These are phyloP conservation scores for Basidiobolus meristosporus DNA, from an alignment of 371 early-diverging fungal species.

Conservation along the genomic window DNA sequence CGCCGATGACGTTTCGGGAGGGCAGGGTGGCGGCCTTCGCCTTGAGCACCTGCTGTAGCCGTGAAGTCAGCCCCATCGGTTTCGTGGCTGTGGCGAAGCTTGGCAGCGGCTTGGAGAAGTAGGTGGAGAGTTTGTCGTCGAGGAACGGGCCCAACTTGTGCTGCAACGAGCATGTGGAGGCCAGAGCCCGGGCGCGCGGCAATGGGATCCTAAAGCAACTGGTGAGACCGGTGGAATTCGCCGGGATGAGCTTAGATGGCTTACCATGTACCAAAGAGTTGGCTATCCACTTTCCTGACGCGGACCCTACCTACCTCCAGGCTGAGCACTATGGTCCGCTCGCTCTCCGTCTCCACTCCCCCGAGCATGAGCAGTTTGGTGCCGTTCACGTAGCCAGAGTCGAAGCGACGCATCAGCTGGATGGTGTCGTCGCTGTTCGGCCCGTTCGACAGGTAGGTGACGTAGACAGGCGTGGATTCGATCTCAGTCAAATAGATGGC, in stretches of 20 bases:
- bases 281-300: constrained; percentile 43
- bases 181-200: constrained; percentile 63
- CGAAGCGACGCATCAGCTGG: constrained; percentile 52
- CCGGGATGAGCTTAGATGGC: too few relatives aligned
- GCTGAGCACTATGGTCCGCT: constrained; percentile 68
- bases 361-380: constrained; percentile 68
- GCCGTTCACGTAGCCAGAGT: constrained; percentile 70
- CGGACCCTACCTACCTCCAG: constrained; percentile 68
- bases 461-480: constrained; percentile 50
- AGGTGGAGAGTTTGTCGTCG: constrained; percentile 43
- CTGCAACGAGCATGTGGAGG: constrained; percentile 64
- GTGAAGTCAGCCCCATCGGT: too few relatives aligned
- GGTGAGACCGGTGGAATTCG: too few relatives aligned
- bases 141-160: constrained; percentile 57
- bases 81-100: too few relatives aligned
- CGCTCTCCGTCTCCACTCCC: constrained; percentile 67
- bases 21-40: too few relatives aligned
- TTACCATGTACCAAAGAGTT: constrained; percentile 66
- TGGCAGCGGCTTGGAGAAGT: constrained; percentile 54
- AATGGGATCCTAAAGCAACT: constrained; percentile 33
- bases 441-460: constrained; percentile 25
- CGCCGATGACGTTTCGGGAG: too few relatives aligned
- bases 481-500: constrained; percentile 50
- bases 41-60: too few relatives aligned
- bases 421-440: constrained; percentile 22